A percentile compares a stretch with the other conserved stretches of the same genome.
phyloP scores from a whole-genome alignment of 129 eudicot species.

The Artemisia tridentata region DNA sequence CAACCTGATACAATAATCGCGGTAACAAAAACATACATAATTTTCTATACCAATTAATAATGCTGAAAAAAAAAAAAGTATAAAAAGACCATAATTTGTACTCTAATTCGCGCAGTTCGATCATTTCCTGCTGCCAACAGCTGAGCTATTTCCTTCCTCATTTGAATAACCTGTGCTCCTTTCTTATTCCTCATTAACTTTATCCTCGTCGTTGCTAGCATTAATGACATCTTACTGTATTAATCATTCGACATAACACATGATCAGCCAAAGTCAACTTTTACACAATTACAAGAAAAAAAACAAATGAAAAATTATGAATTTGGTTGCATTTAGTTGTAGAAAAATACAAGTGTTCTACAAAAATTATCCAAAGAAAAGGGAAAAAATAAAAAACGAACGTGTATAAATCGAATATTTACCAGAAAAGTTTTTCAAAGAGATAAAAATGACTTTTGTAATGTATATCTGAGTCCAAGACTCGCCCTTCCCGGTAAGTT shows the following conservation, averaged over 20 bases:
- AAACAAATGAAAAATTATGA: too few species aligned
- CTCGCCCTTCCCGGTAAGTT: too few species aligned
- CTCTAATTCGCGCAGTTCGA: constrained; percentile 85
- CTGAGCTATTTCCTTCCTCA: constrained; percentile 81
- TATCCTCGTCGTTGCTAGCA: constrained; percentile 63
- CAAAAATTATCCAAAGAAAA: too few species aligned
- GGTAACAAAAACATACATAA: background rate
- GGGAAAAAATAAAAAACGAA: too few species aligned
- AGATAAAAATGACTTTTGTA: too few species aligned
- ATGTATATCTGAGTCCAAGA: too few species aligned
- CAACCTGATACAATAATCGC: background rate
- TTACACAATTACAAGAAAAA: too few species aligned
- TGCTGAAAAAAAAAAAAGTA: background rate
- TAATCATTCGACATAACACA: constrained; percentile 4
- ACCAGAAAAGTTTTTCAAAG: too few species aligned
- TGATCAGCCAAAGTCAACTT: constrained; percentile 29
- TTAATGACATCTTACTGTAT: constrained; percentile 83
- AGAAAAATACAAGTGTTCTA: too few species aligned
- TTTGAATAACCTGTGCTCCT: constrained; percentile 58
- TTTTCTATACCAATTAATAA: background rate
- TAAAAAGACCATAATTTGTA: constrained; percentile 24
- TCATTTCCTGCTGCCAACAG: constrained; percentile 72
- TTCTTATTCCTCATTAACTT: constrained; percentile 87
- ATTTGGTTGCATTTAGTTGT: too few species aligned
- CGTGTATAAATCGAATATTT: too few species aligned